Evolutionary conservation across 192 early-diverging fungal genomes (phyloP).

Genomic region (Backusella parvicylindrica): DNA sequence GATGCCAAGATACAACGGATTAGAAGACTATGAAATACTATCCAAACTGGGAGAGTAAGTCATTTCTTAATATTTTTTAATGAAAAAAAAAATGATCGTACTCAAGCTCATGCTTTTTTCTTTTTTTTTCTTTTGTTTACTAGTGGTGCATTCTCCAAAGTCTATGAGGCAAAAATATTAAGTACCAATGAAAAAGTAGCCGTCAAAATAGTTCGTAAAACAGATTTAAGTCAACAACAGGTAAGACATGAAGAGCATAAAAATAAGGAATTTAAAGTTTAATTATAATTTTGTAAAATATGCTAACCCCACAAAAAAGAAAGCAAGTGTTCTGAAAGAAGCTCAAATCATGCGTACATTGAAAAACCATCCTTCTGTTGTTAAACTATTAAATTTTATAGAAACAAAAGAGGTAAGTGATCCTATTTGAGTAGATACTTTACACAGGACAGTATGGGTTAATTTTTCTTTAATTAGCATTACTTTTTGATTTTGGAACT

Average conservation of each 20-base stretch:
- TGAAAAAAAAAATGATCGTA: too few relatives aligned
- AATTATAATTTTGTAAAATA: neutral
- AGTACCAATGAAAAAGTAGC: slow-evolving; percentile 66
- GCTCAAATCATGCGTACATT: slow-evolving; percentile 80
- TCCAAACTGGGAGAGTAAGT: slow-evolving; percentile 74
- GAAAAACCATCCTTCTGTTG: slow-evolving; percentile 70
- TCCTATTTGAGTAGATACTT: neutral
- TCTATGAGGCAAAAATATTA: slow-evolving; percentile 66
- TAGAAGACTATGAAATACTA: slow-evolving; percentile 55
- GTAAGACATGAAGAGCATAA: slow-evolving; percentile 27
- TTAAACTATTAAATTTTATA: slow-evolving; percentile 69
- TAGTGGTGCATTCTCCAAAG: slow-evolving; percentile 85
- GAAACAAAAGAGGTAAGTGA: slow-evolving; percentile 54
- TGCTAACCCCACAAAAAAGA: slow-evolving; percentile 34
- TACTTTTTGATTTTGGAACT: slow-evolving; percentile 81
- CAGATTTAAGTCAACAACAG: slow-evolving; percentile 69
- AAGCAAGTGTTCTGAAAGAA: slow-evolving; percentile 84
- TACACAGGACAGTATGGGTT: neutral
- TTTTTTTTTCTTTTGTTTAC: neutral
- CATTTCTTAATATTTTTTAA: neutral
- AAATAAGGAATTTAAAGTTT: neutral
- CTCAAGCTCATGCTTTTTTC: neutral
- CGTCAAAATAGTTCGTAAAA: slow-evolving; percentile 80
- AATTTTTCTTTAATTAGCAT: slow-evolving; percentile 32
- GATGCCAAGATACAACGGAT: slow-evolving; percentile 47